A percentile compares a stretch with the other conserved stretches of the same genome.
Evolutionary conservation across 2,329 filamentous ascomycete species (phyloP).

Genomic region (Hyphodiscus sp.): DNA sequence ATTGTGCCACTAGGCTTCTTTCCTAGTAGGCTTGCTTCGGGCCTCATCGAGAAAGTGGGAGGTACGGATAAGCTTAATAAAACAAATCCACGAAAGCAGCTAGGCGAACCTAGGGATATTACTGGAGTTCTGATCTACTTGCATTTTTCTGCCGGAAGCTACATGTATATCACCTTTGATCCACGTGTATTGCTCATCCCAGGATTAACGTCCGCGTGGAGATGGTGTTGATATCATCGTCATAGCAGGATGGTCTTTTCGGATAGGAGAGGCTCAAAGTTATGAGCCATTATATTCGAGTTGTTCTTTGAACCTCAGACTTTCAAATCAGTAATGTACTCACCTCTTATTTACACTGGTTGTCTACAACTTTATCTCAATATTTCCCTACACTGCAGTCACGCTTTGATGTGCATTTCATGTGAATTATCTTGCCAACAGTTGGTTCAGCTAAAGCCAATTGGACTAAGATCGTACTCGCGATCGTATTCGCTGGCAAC

Average conservation of each 20-base stretch:
- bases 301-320: not conserved
- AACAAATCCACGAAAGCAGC: conserved; percentile 45
- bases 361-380: too few species aligned
- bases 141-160: conserved; percentile 43
- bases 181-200: not conserved
- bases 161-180: conserved; percentile 34
- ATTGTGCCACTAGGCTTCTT: conserved; percentile 64
- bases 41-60: conserved; percentile 54
- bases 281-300: conserved; percentile 4
- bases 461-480: too few species aligned
- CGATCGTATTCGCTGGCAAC: too few species aligned
- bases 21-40: conserved; percentile 60
- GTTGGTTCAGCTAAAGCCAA: too few species aligned
- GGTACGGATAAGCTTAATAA: conserved; percentile 46
- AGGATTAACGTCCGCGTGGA: conserved; percentile 16
- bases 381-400: too few species aligned
- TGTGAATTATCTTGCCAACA: too few species aligned
- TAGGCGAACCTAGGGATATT: conserved; percentile 54
- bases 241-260: conserved; percentile 21
- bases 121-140: conserved; percentile 54
- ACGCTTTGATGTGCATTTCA: too few species aligned
- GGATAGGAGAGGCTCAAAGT: conserved; percentile 10
- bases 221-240: conserved; percentile 34
- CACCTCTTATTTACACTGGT: too few species aligned
- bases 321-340: too few species aligned